These are phyloP conservation scores for Syncephalastrum contaminatum DNA, from an alignment of 371 early-diverging fungal genomes.

Conservation along the genomic window DNA sequence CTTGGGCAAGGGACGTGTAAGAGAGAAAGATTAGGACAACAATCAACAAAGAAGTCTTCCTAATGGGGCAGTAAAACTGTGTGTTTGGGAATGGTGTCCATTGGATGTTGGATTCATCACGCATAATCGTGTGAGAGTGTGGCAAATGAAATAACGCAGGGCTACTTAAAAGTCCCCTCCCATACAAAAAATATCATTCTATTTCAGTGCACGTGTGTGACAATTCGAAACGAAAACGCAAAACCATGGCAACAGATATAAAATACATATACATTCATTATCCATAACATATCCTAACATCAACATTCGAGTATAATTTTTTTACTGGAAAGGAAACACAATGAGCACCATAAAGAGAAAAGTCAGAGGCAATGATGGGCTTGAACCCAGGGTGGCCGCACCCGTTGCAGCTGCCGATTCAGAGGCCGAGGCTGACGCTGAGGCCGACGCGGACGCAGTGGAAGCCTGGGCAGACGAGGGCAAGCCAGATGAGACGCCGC, in stretches of 20 bases:
- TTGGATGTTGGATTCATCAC: neutral
- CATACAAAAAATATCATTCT: conserved; percentile 1
- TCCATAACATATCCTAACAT: neutral
- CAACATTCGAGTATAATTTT: too few relatives aligned
- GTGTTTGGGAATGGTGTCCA: neutral
- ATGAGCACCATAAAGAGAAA: neutral
- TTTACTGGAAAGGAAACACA: neutral
- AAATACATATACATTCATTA: neutral
- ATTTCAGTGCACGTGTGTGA: neutral
- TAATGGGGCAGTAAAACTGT: neutral
- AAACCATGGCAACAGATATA: too few relatives aligned
- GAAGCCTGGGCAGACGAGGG: conserved; percentile 1
- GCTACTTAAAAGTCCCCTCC: too few relatives aligned
- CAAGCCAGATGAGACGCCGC: neutral
- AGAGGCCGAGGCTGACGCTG: neutral
- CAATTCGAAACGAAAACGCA: neutral
- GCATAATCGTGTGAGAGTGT: neutral
- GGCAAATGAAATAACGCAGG: neutral
- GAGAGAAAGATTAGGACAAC: neutral
- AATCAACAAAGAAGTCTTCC: neutral
- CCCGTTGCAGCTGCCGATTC: neutral
- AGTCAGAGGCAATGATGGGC: neutral
- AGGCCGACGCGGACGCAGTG: neutral
- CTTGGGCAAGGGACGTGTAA: neutral
- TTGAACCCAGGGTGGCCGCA: neutral